phyloP scores from a whole-genome alignment of 495 filamentous ascomycete genomes.

The Penicillium taxi region DNA sequence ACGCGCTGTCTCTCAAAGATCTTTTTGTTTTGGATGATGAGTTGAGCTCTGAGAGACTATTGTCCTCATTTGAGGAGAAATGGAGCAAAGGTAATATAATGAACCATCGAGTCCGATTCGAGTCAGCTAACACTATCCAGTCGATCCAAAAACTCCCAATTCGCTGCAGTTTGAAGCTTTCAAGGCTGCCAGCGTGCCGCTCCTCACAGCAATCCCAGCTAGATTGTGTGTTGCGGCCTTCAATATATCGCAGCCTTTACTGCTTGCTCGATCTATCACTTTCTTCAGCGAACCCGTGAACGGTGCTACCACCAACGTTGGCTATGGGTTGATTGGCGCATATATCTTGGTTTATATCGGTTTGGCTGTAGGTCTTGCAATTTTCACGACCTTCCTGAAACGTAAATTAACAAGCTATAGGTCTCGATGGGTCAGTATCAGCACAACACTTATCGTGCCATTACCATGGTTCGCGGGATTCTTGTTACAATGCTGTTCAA shows the following conservation, averaged over 20 bases:
- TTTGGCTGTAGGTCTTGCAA: constrained; percentile 50
- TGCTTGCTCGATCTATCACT: constrained; percentile 46
- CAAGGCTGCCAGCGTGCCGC: constrained; percentile 37
- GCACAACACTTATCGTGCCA: constrained; percentile 48
- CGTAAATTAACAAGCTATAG: constrained; percentile 11
- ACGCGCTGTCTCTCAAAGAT: constrained; percentile 36
- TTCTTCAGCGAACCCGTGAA: constrained; percentile 39
- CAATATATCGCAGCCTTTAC: constrained; percentile 55
- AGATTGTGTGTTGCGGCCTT: constrained; percentile 50
- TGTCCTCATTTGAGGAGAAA: constrained; percentile 25
- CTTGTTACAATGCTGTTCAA: constrained; percentile 51
- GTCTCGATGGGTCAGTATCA: constrained; percentile 41
- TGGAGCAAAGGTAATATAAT: constrained; percentile 24
- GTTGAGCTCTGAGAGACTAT: constrained; percentile 33
- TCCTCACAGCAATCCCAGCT: constrained; percentile 44
- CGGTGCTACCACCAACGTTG: constrained; percentile 36
- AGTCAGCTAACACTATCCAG: constrained; percentile 15
- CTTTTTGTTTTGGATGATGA: constrained; percentile 40
- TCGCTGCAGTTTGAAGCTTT: constrained; percentile 42
- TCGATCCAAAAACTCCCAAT: constrained; percentile 25
- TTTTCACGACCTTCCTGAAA: constrained; percentile 23
- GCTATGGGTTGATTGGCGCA: constrained; percentile 61
- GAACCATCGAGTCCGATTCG: background rate
- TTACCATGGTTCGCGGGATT: constrained; percentile 53
- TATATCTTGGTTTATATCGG: constrained; percentile 53